phyloP scores from a whole-genome alignment of 108 stramenopile species.

The Parietichytrium sp. region DNA sequence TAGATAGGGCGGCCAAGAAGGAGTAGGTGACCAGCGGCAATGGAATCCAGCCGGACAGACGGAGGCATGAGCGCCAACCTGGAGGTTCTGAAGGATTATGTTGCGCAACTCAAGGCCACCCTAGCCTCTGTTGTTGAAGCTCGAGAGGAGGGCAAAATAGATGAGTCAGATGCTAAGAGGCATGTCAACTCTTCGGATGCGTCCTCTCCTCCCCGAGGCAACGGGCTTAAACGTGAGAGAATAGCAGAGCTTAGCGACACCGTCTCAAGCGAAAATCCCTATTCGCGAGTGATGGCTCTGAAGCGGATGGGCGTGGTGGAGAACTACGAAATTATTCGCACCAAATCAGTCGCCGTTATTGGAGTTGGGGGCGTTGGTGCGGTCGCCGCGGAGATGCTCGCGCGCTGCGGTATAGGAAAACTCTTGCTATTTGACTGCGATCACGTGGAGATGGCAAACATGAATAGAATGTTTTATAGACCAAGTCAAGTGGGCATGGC shows the following conservation, averaged over 20 bases:
- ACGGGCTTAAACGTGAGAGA: too few species aligned
- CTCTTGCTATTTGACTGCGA: conserved; percentile 44
- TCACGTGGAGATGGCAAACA: conserved; percentile 39
- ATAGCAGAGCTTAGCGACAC: background rate
- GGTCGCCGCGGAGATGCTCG: conserved; percentile 41
- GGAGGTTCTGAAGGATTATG: too few species aligned
- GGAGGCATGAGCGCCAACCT: too few species aligned
- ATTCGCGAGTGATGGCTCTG: conserved; percentile 41
- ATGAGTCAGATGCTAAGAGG: too few species aligned
- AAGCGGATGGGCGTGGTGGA: conserved; percentile 36
- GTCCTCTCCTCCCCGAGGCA: too few species aligned
- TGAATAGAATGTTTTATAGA: conserved; percentile 41
- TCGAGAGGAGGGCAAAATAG: too few species aligned
- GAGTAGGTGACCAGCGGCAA: too few species aligned
- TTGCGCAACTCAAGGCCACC: too few species aligned
- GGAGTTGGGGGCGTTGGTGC: conserved; percentile 47
- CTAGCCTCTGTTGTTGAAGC: too few species aligned
- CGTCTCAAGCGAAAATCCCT: conserved; percentile 6
- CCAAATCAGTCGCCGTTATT: conserved; percentile 34
- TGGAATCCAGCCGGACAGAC: too few species aligned
- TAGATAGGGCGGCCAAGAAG: too few species aligned
- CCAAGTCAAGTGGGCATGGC: conserved; percentile 24
- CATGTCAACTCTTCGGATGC: too few species aligned
- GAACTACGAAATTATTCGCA: conserved; percentile 30
- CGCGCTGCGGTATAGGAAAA: conserved; percentile 42